A percentile compares a stretch with the other conserved stretches of the same genome.
Evolutionary conservation across 257 asterid genomes (phyloP).

Genomic region (Gynochthodes officinalis): DNA sequence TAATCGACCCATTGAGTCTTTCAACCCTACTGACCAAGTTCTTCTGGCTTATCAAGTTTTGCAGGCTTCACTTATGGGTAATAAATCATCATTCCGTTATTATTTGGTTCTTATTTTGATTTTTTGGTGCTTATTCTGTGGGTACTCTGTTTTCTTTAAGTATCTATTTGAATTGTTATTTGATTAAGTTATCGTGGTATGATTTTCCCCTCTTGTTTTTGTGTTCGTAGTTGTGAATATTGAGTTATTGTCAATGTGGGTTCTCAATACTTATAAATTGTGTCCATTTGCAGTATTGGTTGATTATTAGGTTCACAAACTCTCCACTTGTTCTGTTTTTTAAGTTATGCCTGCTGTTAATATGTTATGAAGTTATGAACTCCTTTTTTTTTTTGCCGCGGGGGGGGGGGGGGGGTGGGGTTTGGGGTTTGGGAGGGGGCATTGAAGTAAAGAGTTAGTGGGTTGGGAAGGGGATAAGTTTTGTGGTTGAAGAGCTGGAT

Average conservation of each 20-base stretch:
- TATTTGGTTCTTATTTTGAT: neutral
- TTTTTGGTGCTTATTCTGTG: neutral
- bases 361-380: too few relatives aligned
- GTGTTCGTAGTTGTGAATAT: neutral
- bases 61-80: slow-evolving; percentile 40
- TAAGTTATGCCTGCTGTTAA: too few relatives aligned
- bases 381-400: too few relatives aligned
- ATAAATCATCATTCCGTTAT: neutral
- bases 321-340: too few relatives aligned
- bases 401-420: too few relatives aligned
- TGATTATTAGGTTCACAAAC: too few relatives aligned
- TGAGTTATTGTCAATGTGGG: too few relatives aligned
- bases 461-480: neutral
- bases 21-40: slow-evolving; percentile 28
- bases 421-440: neutral
- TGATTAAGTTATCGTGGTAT: neutral
- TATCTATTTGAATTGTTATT: neutral
- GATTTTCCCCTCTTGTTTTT: neutral
- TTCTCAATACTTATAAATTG: too few relatives aligned
- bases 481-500: neutral
- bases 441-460: neutral
- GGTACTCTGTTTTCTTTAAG: neutral
- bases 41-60: slow-evolving; percentile 20
- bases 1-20: slow-evolving; percentile 26
- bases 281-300: neutral